Percentiles rank a stretch among this genome's conserved stretches.
These are phyloP conservation scores for Psilocybe azurescens DNA, from an alignment of 768 basidiomycete genomes.

Conservation along the genomic window DNA sequence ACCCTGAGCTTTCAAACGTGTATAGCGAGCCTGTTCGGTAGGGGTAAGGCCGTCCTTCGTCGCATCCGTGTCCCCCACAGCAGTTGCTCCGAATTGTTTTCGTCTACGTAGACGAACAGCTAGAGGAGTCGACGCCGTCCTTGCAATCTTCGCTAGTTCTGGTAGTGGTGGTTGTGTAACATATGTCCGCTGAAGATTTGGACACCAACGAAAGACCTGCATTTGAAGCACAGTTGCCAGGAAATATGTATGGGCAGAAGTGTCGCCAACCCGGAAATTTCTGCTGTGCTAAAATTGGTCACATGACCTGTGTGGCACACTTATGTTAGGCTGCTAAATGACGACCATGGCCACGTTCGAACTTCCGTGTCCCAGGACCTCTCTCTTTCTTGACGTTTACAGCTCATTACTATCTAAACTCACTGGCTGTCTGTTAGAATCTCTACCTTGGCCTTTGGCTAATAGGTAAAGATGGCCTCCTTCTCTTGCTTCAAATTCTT, in stretches of 20 bases:
- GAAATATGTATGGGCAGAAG: slow-evolving; percentile 3
- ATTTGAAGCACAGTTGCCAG: slow-evolving; percentile 24
- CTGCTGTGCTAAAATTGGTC: background rate
- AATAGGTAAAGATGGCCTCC: slow-evolving; percentile 40
- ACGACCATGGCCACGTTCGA: background rate
- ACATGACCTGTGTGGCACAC: background rate
- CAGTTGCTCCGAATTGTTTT: slow-evolving; percentile 47
- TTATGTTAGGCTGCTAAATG: background rate
- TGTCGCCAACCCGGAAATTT: slow-evolving; percentile 22
- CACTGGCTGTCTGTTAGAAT: slow-evolving; percentile 1
- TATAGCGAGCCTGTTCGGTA: slow-evolving; percentile 65
- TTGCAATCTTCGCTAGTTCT: slow-evolving; percentile 53
- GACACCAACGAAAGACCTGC: slow-evolving; percentile 38
- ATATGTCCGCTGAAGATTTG: slow-evolving; percentile 38
- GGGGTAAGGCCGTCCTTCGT: slow-evolving; percentile 65
- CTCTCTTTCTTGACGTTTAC: slow-evolving; percentile 8
- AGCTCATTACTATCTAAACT: slow-evolving; percentile 9
- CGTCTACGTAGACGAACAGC: slow-evolving; percentile 74
- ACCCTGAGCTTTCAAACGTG: slow-evolving; percentile 60
- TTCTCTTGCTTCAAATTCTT: slow-evolving; percentile 46
- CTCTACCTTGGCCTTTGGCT: slow-evolving; percentile 23
- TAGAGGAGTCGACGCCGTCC: slow-evolving; percentile 73
- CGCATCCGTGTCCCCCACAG: slow-evolving; percentile 48
- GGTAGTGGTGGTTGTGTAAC: slow-evolving; percentile 45
- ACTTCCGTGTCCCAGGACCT: background rate